Evolutionary conservation across 805 yeast genomes (phyloP), one percentile per base, ranked within the genome.

Genomic region (Diddensiella transvaalensis): DNA sequence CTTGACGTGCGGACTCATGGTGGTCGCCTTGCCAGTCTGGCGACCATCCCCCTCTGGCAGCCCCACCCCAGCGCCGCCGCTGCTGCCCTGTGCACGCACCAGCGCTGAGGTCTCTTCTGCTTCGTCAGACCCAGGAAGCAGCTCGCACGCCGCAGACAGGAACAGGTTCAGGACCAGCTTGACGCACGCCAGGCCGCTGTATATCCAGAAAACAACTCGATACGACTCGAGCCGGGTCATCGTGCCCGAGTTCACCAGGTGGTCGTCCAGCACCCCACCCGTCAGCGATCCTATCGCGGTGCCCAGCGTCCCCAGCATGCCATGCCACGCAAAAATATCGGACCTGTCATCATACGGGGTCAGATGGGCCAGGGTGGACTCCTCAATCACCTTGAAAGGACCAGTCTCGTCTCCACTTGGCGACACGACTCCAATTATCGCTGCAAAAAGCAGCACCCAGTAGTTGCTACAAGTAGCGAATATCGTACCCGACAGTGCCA

Each of bases 351-450:
- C 55, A 17, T 42, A 39, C 1, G 48, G 43, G 0, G 95, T 83
- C 53, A 88, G 67, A 64, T 86, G 91, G 0, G 96, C 93, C 43
- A 88, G 72, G 35, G 86, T 76, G 1, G 91, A 81, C 60, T 87
- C 96, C 63, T 88, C 96, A 23, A 88, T 80, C 0, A 93, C 79
- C 60, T 85, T 83, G 65, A 88, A 88, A 0, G 96, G 96, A 0
- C 96, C 96, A 0, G 90, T 87, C 60, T 88, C 96, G 59, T 83
- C 89, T 21, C 96, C 95, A 23, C 87, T 80, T 1, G 96, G 93
- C 1, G 95, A 85, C 4, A 88, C 85, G 15, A 88, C 96, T 1
- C 96, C 96, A 24, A 86, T 49, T 2, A 86, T 76, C 2, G 96
- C 93, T 5, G 93, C 93, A 1, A 73, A 21, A 18, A 88, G 67